Evolutionary conservation across 306 rosid species (phyloP).

Genomic region (Clitoria ternatea): DNA sequence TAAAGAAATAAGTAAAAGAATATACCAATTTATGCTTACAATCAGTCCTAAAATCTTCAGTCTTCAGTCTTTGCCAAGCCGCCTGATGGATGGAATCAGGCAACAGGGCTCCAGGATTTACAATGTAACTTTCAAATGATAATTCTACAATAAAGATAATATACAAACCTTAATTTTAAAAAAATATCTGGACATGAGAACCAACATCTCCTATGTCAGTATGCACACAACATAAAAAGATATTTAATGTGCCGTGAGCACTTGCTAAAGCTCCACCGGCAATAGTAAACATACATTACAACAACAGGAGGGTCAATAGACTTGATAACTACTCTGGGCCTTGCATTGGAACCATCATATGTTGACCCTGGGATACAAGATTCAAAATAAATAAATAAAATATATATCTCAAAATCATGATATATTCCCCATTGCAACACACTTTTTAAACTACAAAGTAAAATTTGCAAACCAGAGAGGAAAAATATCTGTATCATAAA

Average conservation of each 20-base stretch:
- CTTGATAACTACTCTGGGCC: conserved; percentile 58
- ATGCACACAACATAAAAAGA: conserved; percentile 33
- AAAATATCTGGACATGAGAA: conserved; percentile 21
- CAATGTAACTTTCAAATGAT: conserved; percentile 21
- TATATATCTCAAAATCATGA: not conserved
- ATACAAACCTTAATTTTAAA: conserved; percentile 37
- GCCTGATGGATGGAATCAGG: conserved; percentile 11
- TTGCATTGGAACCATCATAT: conserved; percentile 85
- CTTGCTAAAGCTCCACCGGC: conserved; percentile 31
- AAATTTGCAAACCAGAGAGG: not conserved
- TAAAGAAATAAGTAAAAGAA: not conserved
- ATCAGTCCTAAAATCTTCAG: conserved; percentile 20
- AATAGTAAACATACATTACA: conserved; percentile 26
- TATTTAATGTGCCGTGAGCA: conserved; percentile 23
- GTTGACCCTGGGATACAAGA: conserved; percentile 58
- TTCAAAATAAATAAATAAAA: not conserved
- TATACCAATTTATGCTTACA: conserved; percentile 32
- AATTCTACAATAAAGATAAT: conserved; percentile 35
- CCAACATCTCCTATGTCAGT: conserved; percentile 35
- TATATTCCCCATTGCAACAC: not conserved
- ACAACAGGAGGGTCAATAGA: conserved; percentile 9
- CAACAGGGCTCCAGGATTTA: conserved; percentile 30
- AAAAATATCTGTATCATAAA: not conserved
- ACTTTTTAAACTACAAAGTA: conserved; percentile 22
- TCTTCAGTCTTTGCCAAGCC: conserved; percentile 22